A percentile compares a stretch with the other conserved stretches of the same genome.
Evolutionary conservation across 371 early-diverging fungal species (phyloP).

Genomic region (Haplosporangium sp.): DNA sequence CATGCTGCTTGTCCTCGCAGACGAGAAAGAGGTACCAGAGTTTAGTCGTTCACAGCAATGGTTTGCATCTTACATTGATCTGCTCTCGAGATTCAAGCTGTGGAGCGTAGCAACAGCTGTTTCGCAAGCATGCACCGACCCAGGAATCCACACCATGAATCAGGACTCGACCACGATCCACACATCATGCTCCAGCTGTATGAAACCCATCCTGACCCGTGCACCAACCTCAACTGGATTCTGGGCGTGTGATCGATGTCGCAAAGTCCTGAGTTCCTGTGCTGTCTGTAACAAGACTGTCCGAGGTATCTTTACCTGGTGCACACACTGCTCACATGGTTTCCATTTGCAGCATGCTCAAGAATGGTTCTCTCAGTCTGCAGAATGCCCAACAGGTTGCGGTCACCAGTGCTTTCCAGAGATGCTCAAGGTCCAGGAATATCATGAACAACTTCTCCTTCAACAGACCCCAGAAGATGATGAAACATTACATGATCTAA

Average conservation of each 20-base stretch:
- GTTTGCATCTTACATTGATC: constrained; percentile 80
- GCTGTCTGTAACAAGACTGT: constrained; percentile 80
- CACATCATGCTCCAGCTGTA: constrained; percentile 78
- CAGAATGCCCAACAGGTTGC: constrained; percentile 82
- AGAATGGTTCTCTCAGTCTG: constrained; percentile 76
- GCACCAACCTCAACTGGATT: constrained; percentile 59
- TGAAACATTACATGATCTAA: constrained; percentile 9
- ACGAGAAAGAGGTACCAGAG: constrained; percentile 58
- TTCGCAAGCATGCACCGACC: constrained; percentile 68
- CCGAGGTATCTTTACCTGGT: constrained; percentile 75
- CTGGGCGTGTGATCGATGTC: constrained; percentile 84
- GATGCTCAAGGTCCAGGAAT: constrained; percentile 49
- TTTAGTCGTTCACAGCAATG: constrained; percentile 70
- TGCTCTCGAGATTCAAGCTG: constrained; percentile 81
- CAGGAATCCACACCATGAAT: constrained; percentile 56
- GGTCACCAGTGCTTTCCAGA: constrained; percentile 71
- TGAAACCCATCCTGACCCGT: constrained; percentile 69
- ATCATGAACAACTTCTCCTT: constrained; percentile 29
- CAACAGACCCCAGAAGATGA: constrained; percentile 19
- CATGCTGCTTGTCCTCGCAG: constrained; percentile 68
- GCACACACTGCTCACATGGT: constrained; percentile 85
- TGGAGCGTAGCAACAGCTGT: constrained; percentile 77
- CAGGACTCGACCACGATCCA: constrained; percentile 82
- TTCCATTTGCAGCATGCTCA: constrained; percentile 80
- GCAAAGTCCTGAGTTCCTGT: constrained; percentile 71